Percentiles rank a stretch among this genome's conserved stretches.
phyloP scores from a whole-genome alignment of 2,329 filamentous ascomycete genomes.

The Clonostachys rosea region DNA sequence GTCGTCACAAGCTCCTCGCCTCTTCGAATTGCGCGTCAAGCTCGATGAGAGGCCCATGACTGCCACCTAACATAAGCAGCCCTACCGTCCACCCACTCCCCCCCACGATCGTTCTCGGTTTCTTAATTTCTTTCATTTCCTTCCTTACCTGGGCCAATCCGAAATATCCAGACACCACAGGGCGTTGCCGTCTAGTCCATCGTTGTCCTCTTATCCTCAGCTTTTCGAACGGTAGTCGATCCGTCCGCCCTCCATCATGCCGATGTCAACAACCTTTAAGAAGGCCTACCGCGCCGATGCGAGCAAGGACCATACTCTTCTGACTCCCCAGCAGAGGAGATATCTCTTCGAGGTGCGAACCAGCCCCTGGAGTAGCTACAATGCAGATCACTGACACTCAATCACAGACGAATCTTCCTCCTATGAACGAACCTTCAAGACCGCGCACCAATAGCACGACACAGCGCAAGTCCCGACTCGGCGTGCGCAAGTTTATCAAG shows the following conservation, averaged over 20 bases:
- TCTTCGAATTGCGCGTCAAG: too few species aligned
- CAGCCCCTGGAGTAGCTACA: not conserved
- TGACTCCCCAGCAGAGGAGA: constrained; percentile 27
- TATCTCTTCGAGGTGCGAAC: constrained; percentile 26
- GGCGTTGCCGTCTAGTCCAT: too few species aligned
- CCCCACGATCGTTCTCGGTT: not conserved
- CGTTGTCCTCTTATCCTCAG: too few species aligned
- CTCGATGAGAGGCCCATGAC: too few species aligned
- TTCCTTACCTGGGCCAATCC: not conserved
- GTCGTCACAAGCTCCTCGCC: too few species aligned
- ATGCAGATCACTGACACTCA: not conserved
- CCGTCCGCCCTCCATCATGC: constrained; percentile 15
- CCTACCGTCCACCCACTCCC: too few species aligned
- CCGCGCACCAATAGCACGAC: constrained; percentile 8
- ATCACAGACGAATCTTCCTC: constrained; percentile 26
- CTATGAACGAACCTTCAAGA: constrained; percentile 21
- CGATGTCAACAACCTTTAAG: constrained; percentile 26
- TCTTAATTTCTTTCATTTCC: not conserved
- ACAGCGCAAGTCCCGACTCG: constrained; percentile 37
- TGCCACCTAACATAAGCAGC: too few species aligned
- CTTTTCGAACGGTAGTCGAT: not conserved
- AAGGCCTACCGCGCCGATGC: constrained; percentile 34
- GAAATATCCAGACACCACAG: not conserved
- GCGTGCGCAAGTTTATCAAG: constrained; percentile 57
- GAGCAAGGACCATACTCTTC: constrained; percentile 19